phyloP scores from a whole-genome alignment of 805 yeast genomes.

The Ogataea salicorniae region DNA sequence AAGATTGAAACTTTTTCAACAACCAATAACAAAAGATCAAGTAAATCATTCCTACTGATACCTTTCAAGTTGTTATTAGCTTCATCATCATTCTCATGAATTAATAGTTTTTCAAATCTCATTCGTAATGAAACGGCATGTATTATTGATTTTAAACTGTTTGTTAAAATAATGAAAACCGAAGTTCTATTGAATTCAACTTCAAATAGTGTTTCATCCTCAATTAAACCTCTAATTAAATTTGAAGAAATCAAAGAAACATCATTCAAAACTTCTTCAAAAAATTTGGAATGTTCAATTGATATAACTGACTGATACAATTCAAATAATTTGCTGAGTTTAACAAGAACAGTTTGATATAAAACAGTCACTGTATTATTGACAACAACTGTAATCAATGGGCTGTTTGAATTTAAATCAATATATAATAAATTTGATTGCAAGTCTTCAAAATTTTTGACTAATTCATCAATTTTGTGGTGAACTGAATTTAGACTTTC shows the following conservation, averaged over 20 bases:
- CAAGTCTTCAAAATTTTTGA: constrained; percentile 22
- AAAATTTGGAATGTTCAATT: constrained; percentile 17
- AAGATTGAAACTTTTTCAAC: constrained; percentile 1
- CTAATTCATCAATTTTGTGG: constrained; percentile 23
- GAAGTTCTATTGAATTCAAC: constrained; percentile 15
- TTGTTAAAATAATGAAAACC: constrained; percentile 21
- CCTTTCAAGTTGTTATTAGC: constrained; percentile 1
- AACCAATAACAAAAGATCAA: constrained; percentile 1
- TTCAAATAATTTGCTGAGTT: constrained; percentile 21
- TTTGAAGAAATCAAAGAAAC: constrained; percentile 17
- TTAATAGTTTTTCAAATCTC: constrained; percentile 10
- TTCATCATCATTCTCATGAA: constrained; percentile 8
- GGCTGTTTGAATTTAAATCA: constrained; percentile 21
- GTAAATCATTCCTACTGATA: not conserved
- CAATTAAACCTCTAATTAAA: constrained; percentile 14
- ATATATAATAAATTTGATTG: constrained; percentile 24
- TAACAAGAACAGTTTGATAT: constrained; percentile 26
- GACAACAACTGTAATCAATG: constrained; percentile 21
- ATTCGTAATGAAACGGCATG: constrained; percentile 22
- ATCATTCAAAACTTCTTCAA: constrained; percentile 16
- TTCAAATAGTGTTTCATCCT: constrained; percentile 11
- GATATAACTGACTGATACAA: constrained; percentile 6
- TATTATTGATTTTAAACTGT: constrained; percentile 24
- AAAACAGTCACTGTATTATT: constrained; percentile 23
- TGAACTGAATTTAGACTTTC: constrained; percentile 17